Evolutionary conservation across 805 yeast genomes (phyloP).

Genomic region (Kregervanrija delftensis): DNA sequence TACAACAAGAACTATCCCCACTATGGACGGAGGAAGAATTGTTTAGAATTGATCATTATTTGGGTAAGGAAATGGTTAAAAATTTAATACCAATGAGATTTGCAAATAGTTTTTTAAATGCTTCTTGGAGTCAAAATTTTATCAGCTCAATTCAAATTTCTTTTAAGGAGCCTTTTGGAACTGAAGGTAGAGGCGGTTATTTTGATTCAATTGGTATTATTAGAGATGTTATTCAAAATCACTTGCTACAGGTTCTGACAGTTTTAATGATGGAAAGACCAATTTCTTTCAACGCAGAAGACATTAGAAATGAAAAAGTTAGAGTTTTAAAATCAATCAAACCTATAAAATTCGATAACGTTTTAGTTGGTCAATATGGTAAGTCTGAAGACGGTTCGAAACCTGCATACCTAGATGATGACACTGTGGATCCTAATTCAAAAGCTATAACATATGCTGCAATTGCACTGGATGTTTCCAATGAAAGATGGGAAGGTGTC

Average conservation of each 20-base stretch:
- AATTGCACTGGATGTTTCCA: constrained; percentile 64
- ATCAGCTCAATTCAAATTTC: constrained; percentile 79
- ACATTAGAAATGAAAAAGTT: constrained; percentile 94
- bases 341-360: constrained; percentile 56
- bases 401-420: constrained; percentile 90
- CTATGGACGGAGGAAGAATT: constrained; percentile 86
- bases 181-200: constrained; percentile 98
- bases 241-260: constrained; percentile 86
- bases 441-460: constrained; percentile 94
- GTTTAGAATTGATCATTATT: constrained; percentile 93
- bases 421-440: constrained; percentile 74
- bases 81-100: constrained; percentile 84
- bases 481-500: constrained; percentile 98
- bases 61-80: constrained; percentile 98
- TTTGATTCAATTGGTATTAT: constrained; percentile 93
- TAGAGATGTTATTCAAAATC: constrained; percentile 98
- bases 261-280: constrained; percentile 95
- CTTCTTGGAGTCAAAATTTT: constrained; percentile 83
- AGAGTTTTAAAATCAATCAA: constrained; percentile 79
- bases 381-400: constrained; percentile 80
- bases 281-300: constrained; percentile 82
- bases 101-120: constrained; percentile 79
- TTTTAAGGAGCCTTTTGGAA: constrained; percentile 97
- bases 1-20: constrained; percentile 76
- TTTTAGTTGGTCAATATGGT: constrained; percentile 82